A percentile compares a stretch with the other conserved stretches of the same genome.
Evolutionary conservation across 352 stramenopile genomes (phyloP).

Genomic region (Blastocystis sp.): DNA sequence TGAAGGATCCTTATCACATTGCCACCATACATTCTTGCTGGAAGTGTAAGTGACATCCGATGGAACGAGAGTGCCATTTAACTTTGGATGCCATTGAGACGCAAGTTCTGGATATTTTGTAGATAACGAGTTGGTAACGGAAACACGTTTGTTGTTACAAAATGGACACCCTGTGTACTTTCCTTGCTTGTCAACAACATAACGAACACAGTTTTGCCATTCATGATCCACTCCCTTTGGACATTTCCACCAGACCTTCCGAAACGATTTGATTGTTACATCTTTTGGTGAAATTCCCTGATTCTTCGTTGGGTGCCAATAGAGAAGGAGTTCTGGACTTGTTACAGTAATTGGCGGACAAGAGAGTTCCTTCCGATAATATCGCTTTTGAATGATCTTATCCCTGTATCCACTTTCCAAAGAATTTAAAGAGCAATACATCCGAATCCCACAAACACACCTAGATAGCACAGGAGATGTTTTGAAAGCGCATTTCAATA

Average conservation of each 20-base stretch:
- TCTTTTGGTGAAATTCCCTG: neutral
- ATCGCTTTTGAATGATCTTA: conserved; percentile 16
- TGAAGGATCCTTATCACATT: conserved; percentile 27
- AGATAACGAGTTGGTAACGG: conserved; percentile 47
- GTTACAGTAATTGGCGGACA: conserved; percentile 10
- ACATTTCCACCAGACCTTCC: conserved; percentile 61
- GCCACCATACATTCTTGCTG: conserved; percentile 52
- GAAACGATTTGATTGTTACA: conserved; percentile 50
- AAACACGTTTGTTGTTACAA: conserved; percentile 57
- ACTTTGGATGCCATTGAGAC: conserved; percentile 56
- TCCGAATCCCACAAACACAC: too few relatives aligned
- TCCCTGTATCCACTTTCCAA: neutral
- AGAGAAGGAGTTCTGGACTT: conserved; percentile 37
- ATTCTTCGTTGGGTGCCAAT: conserved; percentile 62
- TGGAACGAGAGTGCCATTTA: conserved; percentile 46
- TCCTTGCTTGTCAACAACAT: conserved; percentile 17
- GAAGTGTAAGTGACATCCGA: conserved; percentile 21
- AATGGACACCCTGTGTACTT: conserved; percentile 40
- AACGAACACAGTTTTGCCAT: conserved; percentile 38
- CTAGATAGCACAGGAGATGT: too few relatives aligned
- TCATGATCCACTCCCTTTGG: conserved; percentile 60
- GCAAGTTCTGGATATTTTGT: conserved; percentile 55
- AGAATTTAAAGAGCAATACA: too few relatives aligned
- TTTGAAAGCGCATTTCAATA: too few relatives aligned
- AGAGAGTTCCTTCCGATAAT: neutral